phyloP scores from a whole-genome alignment of 441 rosid genomes.

The Syzygium malaccense region DNA sequence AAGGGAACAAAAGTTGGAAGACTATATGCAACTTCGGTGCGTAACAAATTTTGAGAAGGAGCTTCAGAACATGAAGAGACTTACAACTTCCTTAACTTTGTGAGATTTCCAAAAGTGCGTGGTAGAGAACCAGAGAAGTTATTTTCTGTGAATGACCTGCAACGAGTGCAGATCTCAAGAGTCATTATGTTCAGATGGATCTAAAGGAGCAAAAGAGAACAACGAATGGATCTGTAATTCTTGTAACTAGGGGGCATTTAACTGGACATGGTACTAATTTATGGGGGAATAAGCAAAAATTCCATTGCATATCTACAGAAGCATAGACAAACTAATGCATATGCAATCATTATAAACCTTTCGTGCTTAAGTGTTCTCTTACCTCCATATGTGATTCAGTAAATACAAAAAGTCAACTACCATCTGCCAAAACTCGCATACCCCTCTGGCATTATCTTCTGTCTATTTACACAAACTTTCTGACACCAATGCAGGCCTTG shows the following conservation, averaged over 20 bases:
- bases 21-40: neutral
- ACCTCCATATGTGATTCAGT: neutral
- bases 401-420: neutral
- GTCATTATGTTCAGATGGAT: neutral
- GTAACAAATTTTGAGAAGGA: neutral
- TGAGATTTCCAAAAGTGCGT: neutral
- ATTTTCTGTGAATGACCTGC: neutral
- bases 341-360: neutral
- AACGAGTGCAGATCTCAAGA: neutral
- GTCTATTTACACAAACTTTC: neutral
- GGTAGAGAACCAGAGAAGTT: neutral
- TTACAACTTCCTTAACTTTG: neutral
- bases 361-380: neutral
- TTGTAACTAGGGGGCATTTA: neutral
- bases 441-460: neutral
- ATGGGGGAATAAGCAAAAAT: neutral
- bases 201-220: neutral
- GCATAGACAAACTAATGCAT: neutral
- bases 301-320: neutral
- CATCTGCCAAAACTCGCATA: neutral
- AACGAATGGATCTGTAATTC: neutral
- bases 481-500: neutral
- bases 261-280: neutral
- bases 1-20: neutral
- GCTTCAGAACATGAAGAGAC: neutral